These are phyloP conservation scores for Raphanus hybrid DNA, from an alignment of 441 rosid species.

Conservation along the genomic window DNA sequence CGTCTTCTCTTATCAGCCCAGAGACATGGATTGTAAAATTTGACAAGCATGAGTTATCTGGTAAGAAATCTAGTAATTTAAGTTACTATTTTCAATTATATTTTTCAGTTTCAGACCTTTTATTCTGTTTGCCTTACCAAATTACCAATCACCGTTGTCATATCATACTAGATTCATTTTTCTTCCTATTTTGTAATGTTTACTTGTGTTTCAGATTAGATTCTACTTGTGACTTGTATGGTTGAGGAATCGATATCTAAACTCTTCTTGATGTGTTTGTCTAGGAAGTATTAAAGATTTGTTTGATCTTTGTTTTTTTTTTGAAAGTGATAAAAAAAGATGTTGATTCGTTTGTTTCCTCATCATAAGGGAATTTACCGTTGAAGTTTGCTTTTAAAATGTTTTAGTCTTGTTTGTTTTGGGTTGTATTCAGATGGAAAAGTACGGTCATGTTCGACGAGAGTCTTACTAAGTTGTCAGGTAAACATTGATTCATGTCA, in stretches of 20 bases:
- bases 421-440: conserved; percentile 33
- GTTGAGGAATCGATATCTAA: background rate
- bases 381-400: conserved; percentile 10
- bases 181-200: background rate
- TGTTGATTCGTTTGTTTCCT: background rate
- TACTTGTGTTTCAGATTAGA: background rate
- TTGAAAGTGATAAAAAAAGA: too few species aligned
- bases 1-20: conserved; percentile 49
- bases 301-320: too few species aligned
- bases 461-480: conserved; percentile 34
- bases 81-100: background rate
- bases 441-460: conserved; percentile 39
- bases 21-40: conserved; percentile 62
- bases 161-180: conserved; percentile 8
- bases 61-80: conserved; percentile 42
- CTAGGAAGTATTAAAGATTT: background rate
- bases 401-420: conserved; percentile 21
- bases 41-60: conserved; percentile 65
- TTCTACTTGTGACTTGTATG: conserved; percentile 6
- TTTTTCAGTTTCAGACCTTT: background rate
- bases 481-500: conserved; percentile 31
- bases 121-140: background rate
- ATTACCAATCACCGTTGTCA: background rate
- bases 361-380: background rate
- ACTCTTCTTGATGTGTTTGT: background rate